Percentiles rank a stretch among this genome's conserved stretches.
Conservation (phyloP, 140 eudicot genomes). For the Erigeron philadelphicus region DNA sequence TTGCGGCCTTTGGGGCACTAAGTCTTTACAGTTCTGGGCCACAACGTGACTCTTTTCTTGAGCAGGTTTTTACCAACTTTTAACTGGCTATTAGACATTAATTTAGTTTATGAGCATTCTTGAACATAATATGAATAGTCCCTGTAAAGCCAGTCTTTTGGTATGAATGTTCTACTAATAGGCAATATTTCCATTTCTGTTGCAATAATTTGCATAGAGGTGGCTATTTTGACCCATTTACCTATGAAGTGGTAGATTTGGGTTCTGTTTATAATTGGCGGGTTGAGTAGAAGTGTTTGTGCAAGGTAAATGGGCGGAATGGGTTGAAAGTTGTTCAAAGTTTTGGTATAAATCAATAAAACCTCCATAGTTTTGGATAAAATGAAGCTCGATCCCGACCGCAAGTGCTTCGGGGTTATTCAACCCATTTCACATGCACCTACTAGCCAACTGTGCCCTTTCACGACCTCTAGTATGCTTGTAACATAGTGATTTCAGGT, state of each 20-base stretch:
- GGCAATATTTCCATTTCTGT: not conserved
- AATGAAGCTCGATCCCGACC: not conserved
- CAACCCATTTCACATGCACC: not conserved
- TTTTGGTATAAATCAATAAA: not conserved
- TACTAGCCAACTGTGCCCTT: not conserved
- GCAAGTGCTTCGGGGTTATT: not conserved
- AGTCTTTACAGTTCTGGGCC: conserved; percentile 57
- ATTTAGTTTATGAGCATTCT: not conserved
- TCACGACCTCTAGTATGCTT: not conserved
- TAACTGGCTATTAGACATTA: not conserved
- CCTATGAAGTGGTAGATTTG: not conserved
- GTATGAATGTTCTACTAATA: not conserved
- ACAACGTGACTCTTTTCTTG: conserved; percentile 64
- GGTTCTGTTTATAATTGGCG: not conserved
- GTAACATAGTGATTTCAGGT: conserved; percentile 41
- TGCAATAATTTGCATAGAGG: not conserved
- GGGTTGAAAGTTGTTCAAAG: not conserved
- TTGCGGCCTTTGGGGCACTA: conserved; percentile 85
- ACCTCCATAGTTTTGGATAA: not conserved
- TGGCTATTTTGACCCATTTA: not conserved
- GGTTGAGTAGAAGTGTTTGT: not conserved
- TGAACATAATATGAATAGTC: not conserved
- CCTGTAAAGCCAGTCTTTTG: not conserved
- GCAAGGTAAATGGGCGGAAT: not conserved
- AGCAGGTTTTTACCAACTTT: conserved; percentile 53